These are phyloP conservation scores for Orbilia quercus DNA, from an alignment of 2,329 filamentous ascomycete genomes.

Conservation along the genomic window DNA sequence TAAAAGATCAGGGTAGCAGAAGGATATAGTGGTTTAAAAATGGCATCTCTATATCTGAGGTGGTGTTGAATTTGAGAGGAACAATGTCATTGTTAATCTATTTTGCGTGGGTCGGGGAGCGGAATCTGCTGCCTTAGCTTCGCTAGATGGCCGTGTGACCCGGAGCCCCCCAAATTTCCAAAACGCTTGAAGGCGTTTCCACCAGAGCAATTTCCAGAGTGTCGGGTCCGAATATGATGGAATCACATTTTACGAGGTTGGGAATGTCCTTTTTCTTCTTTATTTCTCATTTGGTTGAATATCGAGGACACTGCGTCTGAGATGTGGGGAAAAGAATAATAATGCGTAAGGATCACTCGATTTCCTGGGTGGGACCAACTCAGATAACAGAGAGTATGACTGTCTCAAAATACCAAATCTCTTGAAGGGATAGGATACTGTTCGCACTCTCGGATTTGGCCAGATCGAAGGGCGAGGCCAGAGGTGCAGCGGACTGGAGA, in stretches of 20 bases:
- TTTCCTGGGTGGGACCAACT: constrained; percentile 24
- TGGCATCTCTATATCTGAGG: constrained; percentile 1
- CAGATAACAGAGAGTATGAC: too few species aligned
- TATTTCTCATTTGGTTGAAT: too few species aligned
- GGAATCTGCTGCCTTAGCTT: constrained; percentile 38
- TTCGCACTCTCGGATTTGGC: too few species aligned
- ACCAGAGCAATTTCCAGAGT: constrained; percentile 54
- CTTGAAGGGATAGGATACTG: too few species aligned
- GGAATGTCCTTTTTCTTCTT: constrained; percentile 28
- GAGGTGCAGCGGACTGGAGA: too few species aligned
- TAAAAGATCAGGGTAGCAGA: too few species aligned
- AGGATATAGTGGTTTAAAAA: background rate
- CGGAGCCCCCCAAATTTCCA: constrained; percentile 48
- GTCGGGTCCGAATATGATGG: constrained; percentile 50
- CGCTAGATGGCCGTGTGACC: constrained; percentile 40
- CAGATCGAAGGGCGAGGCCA: too few species aligned
- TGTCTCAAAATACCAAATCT: too few species aligned
- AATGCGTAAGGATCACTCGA: background rate
- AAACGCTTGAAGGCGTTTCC: constrained; percentile 45
- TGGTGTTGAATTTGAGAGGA: constrained; percentile 9
- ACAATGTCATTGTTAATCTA: constrained; percentile 44
- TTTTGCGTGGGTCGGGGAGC: constrained; percentile 6
- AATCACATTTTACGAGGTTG: constrained; percentile 33
- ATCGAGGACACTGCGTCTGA: constrained; percentile 40
- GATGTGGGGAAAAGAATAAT: constrained; percentile 42